Evolutionary conservation across 495 filamentous ascomycete species (phyloP), one percentile per base, ranked within the genome.

Genomic region (Annulohypoxylon maeteangense): DNA sequence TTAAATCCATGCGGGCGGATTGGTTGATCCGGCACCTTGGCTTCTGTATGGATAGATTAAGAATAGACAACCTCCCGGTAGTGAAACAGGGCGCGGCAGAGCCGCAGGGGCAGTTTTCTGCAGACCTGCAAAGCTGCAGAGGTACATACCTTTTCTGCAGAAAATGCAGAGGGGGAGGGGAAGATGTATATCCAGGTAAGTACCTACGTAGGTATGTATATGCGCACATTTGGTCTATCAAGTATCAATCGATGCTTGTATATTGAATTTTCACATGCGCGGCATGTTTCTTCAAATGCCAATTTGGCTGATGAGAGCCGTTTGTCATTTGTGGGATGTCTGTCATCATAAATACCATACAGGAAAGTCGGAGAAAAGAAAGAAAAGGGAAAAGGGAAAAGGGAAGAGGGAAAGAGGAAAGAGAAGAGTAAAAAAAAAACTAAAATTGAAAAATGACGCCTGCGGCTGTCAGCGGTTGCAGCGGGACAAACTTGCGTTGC

Each of bases 51-150:
- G 64, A 62, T 62, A 69, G 36, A 72, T 73, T 65, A 69, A 73
- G 70, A 68, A 72, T 72, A 72, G 61, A 72, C 62, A 23, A 65
- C 38, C 70, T 62, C 70, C 70, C 70, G 70, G 70, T 73, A 73
- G 70, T 73, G 70, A 66, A 69, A 73, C 70, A 68, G 42, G 70
- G 65, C 70, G 65, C 70, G 70, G 70, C 70, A 73, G 70, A 73
- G 70, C 70, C 70, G 70, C 70, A 73, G 65, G 70, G 70, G 70
- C 50, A 67, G 38, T 48, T 25, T 51, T 51, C 47, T 51, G 47
- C 45, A 50, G 36, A 40, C 11, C 36, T 40, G 36, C 38, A 42
- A 42, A 42, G 38, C 38, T 42, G 38, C 38, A 42, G 38, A 42
- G 38, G 38, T 42, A 16, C 40, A 44, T 16, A 8, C 18, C 29